Evolutionary conservation across 768 basidiomycete species (phyloP), one percentile per base, ranked within the genome.

Genomic region (Serendipita sp.): DNA sequence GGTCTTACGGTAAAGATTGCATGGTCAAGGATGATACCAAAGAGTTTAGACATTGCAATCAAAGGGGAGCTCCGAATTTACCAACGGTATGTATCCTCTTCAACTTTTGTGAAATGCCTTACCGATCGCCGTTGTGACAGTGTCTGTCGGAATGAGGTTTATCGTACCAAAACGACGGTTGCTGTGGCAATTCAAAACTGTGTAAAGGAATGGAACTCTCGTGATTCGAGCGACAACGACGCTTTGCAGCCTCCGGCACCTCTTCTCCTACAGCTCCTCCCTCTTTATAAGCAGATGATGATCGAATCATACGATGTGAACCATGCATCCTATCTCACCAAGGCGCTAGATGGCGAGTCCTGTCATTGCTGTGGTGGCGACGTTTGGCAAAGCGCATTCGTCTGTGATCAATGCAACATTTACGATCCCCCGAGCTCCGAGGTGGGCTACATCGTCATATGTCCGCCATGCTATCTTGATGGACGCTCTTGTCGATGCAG

Each of bases 301-400:
- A 64, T 71, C 2, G 76, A 83, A 64, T 84, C 85, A 70, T 79
- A 68, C 58, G 44, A 63, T 41, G 66, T 69, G 13, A 62, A 69
- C 30, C 65, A 69, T 23, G 7, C 44, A 46, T 36, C 52, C 10
- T 58, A 67, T 41, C 44, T 58, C 70, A 63, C 68, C 71, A 38
- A 67, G 67, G 46, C 65, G 68, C 7, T 65, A 76, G 51, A 68
- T 52, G 44, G 76, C 81, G 41, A 75, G 69, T 65, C 62, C 5
- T 91, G 90, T 70, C 89, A 91, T 70, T 91, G 89, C 71, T 92
- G 90, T 69, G 84, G 83, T 16, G 81, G 81, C 2, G 90, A 92
- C 69, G 81, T 92, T 66, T 91, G 91, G 68, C 84, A 89, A 68
- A 84, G 85, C 66, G 90, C 84, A 71, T 87, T 91, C 67, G 84